Conservation (phyloP, 352 stramenopile genomes). For the Pythium myriotylum region DNA sequence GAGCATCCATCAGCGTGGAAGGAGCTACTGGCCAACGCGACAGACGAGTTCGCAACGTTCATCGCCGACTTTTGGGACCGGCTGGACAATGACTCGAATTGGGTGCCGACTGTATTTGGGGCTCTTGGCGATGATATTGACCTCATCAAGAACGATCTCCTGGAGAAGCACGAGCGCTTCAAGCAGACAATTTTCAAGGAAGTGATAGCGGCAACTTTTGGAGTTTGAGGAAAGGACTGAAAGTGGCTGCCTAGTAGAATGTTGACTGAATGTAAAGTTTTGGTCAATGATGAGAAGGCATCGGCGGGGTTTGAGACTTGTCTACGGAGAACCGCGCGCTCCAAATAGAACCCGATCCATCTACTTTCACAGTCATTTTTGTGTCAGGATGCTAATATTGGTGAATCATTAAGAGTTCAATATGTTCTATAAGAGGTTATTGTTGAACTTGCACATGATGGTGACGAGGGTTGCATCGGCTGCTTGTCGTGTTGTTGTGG, state of each 20-base stretch:
- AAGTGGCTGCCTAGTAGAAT: slow-evolving; percentile 8
- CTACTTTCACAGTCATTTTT: slow-evolving; percentile 10
- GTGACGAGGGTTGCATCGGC: slow-evolving; percentile 30
- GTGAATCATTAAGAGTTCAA: too few relatives aligned
- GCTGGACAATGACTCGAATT: not conserved
- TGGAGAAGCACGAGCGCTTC: slow-evolving; percentile 27
- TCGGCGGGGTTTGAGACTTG: slow-evolving; percentile 9
- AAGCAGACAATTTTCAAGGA: slow-evolving; percentile 22
- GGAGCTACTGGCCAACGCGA: slow-evolving; percentile 4
- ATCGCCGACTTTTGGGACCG: slow-evolving; percentile 20
- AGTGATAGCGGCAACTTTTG: slow-evolving; percentile 15
- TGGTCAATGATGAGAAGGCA: slow-evolving; percentile 12
- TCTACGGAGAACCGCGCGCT: slow-evolving; percentile 14
- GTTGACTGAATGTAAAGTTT: slow-evolving; percentile 1
- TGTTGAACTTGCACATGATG: slow-evolving; percentile 29
- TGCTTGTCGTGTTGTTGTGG: slow-evolving; percentile 18
- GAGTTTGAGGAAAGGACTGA: slow-evolving; percentile 3
- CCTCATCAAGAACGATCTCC: slow-evolving; percentile 12
- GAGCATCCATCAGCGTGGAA: slow-evolving; percentile 9
- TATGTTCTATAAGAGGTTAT: too few relatives aligned
- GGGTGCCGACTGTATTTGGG: slow-evolving; percentile 11
- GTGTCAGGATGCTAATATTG: too few relatives aligned
- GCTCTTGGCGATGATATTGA: slow-evolving; percentile 22
- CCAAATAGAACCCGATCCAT: slow-evolving; percentile 14
- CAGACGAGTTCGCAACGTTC: slow-evolving; percentile 22